A percentile compares a stretch with the other conserved stretches of the same genome.
Conservation (phyloP, 2,329 filamentous ascomycete species). For the Acephala macrosclerotiorum region DNA sequence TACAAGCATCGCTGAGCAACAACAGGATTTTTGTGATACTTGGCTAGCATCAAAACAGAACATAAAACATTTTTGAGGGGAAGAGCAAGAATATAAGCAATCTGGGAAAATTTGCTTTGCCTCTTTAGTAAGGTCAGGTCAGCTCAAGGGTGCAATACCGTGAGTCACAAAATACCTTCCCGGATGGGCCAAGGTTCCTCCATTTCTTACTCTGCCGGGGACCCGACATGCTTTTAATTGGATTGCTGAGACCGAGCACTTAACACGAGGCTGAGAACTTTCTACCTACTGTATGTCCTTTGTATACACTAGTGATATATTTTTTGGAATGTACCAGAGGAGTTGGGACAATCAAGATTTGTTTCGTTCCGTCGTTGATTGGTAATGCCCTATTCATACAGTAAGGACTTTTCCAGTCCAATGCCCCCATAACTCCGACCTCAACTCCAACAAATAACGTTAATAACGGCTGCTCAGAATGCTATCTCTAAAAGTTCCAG, state of each 20-base stretch:
- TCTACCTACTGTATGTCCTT: background rate
- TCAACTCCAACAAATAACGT: background rate
- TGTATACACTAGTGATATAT: background rate
- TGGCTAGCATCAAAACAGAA: background rate
- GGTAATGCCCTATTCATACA: background rate
- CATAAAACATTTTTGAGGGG: background rate
- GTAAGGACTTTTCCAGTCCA: background rate
- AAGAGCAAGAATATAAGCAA: background rate
- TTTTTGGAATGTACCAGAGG: background rate
- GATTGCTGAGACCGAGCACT: background rate
- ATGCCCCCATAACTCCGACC: background rate
- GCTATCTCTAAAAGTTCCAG: background rate
- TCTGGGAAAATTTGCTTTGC: too few species aligned
- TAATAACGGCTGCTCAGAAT: background rate
- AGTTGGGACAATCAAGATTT: too few species aligned
- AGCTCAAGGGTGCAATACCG: background rate
- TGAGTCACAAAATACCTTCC: slow-evolving; percentile 1
- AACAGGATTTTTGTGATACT: background rate
- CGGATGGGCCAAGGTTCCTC: background rate
- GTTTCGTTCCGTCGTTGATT: background rate
- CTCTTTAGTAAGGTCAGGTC: too few species aligned
- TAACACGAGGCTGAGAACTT: background rate
- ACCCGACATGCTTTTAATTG: background rate
- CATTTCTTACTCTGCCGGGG: slow-evolving; percentile 1
- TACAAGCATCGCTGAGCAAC: background rate